phyloP scores from a whole-genome alignment of 177 flowering plant genomes.

The Telopea speciosissima region DNA sequence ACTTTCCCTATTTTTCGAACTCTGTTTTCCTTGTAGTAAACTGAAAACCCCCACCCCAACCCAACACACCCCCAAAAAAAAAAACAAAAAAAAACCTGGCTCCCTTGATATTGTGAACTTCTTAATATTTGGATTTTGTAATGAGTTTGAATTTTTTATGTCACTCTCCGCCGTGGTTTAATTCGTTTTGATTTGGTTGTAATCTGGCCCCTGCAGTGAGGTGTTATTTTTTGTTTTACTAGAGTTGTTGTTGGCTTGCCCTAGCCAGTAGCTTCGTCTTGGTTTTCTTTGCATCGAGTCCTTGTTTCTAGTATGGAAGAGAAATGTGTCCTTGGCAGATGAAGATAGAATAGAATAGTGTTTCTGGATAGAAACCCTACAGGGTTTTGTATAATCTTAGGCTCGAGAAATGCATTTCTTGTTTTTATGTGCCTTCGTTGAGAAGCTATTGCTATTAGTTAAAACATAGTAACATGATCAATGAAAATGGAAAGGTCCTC shows the following conservation, averaged over 20 bases:
- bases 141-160: too few relatives aligned
- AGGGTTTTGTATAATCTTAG: not conserved
- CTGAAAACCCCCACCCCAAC: too few relatives aligned
- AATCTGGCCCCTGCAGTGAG: not conserved
- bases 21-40: too few relatives aligned
- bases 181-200: not conserved
- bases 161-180: not conserved
- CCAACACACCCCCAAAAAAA: too few relatives aligned
- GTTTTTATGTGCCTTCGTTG: not conserved
- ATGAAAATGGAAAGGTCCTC: not conserved
- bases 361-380: not conserved
- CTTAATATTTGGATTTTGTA: not conserved
- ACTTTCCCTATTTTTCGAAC: not conserved
- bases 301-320: not conserved
- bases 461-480: not conserved
- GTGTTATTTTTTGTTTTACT: not conserved
- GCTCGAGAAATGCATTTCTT: not conserved
- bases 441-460: not conserved
- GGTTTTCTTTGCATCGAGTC: not conserved
- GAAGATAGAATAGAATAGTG: not conserved
- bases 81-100: not conserved
- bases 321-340: not conserved
- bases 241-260: not conserved
- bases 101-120: not conserved
- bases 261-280: not conserved